A percentile compares a stretch with the other conserved stretches of the same genome.
Conservation (phyloP, 495 filamentous ascomycete genomes). For the Ascobolus immersus region DNA sequence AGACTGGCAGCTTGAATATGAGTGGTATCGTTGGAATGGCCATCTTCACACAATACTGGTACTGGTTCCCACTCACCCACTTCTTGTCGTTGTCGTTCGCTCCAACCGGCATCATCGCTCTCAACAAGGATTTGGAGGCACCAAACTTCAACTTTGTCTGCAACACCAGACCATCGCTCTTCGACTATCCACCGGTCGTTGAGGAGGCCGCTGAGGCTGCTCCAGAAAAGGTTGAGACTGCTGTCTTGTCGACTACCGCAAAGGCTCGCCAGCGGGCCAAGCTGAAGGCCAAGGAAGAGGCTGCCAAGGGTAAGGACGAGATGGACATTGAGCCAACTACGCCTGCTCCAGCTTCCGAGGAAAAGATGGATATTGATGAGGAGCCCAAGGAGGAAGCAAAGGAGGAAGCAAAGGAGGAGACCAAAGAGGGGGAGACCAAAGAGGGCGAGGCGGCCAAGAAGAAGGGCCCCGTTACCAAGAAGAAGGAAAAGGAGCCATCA, state of each 20-base stretch:
- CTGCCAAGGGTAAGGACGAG: constrained; percentile 36
- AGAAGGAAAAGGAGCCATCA: constrained; percentile 92
- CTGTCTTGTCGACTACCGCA: constrained; percentile 84
- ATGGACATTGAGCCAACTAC: constrained; percentile 55
- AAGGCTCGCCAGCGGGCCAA: constrained; percentile 83
- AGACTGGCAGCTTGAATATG: constrained; percentile 96
- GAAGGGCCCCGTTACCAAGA: constrained; percentile 30
- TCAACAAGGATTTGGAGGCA: constrained; percentile 79
- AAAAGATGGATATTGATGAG: constrained; percentile 87
- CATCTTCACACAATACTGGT: constrained; percentile 99
- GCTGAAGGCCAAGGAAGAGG: constrained; percentile 36
- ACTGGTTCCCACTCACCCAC: constrained; percentile 98
- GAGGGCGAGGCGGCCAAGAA: constrained; percentile 35
- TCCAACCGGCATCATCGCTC: constrained; percentile 78
- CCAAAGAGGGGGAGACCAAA: constrained; percentile 28
- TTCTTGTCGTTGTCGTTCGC: constrained; percentile 86
- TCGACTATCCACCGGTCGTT: constrained; percentile 92
- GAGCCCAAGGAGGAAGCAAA: constrained; percentile 28
- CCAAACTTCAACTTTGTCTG: constrained; percentile 93
- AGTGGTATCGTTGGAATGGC: constrained; percentile 90
- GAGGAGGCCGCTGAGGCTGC: constrained; percentile 84
- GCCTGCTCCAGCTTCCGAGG: constrained; percentile 29
- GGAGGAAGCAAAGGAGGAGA: constrained; percentile 35
- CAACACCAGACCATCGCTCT: constrained; percentile 77
- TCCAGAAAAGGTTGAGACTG: constrained; percentile 81